Base-by-base conservation (phyloP, 768 basidiomycete genomes). In the Gelatoporia subvermispora region DNA sequence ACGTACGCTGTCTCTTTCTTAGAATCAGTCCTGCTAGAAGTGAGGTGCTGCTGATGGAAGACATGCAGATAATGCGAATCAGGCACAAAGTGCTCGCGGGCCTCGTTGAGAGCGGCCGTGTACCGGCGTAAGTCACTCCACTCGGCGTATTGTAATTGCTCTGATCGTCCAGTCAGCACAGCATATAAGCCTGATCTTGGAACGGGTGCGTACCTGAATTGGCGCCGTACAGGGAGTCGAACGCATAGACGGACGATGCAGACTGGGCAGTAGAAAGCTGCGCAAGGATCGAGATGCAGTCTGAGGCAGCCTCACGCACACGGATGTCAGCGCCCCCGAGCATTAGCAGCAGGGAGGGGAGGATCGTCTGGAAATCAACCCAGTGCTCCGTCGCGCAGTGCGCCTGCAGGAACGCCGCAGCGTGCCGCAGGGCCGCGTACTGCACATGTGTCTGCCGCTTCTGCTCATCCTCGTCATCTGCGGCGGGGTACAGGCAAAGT, bases 301-400 rank as follows among this genome's bases (percentile, higher is more conserved):
- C 76, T 18, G 81, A 58, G 16, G 83, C 79, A 13, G 72, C 76
- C 39, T 68, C 63, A 18, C 83, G 74, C n/a, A 74, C 66, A 5
- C 64, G 61, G 3, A 53, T 50, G 38, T 75, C 71, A 1, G 63
- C 21, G 50, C 72, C 74, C 45, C 80, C 75, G 11, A 92, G 57
- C 9, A 81, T 74, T 18, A 85, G 75, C 1, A 93, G 68, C 9
- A 92, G 61, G 2, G 82, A 72, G 1, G 90, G 88, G 10, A 93
- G 59, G 5, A 93, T 74, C 0, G 81, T 83, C 64, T 93, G 87
- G 65, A 94, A 90, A 64, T 95, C 93, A 3, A 84, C 64, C 13
- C 74, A 70, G 34, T 74, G 71, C 36, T 73, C 67, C 40, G 76
- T 69, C 2, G 71, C 59, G 1, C 74, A 61, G 64, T 91, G 83